Conservation (phyloP, 164 flowering plant species). For the Umbellularia californica region DNA sequence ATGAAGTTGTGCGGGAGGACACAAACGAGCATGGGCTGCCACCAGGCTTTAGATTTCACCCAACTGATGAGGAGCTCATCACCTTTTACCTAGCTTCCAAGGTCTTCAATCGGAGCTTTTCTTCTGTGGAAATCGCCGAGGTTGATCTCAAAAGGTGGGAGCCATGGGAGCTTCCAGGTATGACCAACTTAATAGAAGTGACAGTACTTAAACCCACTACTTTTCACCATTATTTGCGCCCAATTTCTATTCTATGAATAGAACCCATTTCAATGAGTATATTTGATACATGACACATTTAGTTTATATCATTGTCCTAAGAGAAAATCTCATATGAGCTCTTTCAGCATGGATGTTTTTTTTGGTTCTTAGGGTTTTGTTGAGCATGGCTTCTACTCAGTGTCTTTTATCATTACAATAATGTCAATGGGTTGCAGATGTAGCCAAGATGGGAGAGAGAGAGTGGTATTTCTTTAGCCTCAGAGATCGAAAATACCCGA, state of each 20-base stretch:
- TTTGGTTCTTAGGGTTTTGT: no score
- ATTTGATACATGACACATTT: no score
- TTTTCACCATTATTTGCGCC: no score
- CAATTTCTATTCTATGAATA: no score
- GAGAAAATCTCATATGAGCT: no score
- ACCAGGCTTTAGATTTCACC: constrained; percentile 87
- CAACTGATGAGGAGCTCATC: constrained; percentile 88
- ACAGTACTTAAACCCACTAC: no score
- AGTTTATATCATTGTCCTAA: no score
- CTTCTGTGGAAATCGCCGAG: constrained; percentile 56
- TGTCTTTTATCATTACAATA: no score
- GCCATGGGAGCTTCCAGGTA: constrained; percentile 94
- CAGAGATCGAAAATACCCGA: not conserved
- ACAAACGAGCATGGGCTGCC: constrained; percentile 53
- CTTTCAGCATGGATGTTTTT: no score
- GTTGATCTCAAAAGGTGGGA: constrained; percentile 74
- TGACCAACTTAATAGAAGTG: no score
- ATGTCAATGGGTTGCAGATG: not conserved
- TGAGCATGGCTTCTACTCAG: no score
- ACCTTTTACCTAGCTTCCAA: constrained; percentile 74
- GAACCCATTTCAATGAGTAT: no score
- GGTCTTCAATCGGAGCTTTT: constrained; percentile 52
- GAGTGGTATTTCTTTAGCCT: not conserved
- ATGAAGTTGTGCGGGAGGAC: constrained; percentile 42
- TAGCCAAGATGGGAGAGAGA: not conserved